These are phyloP conservation scores for Aspergillus pseudoviridinutans DNA, from an alignment of 2,329 filamentous ascomycete genomes.

Conservation along the genomic window DNA sequence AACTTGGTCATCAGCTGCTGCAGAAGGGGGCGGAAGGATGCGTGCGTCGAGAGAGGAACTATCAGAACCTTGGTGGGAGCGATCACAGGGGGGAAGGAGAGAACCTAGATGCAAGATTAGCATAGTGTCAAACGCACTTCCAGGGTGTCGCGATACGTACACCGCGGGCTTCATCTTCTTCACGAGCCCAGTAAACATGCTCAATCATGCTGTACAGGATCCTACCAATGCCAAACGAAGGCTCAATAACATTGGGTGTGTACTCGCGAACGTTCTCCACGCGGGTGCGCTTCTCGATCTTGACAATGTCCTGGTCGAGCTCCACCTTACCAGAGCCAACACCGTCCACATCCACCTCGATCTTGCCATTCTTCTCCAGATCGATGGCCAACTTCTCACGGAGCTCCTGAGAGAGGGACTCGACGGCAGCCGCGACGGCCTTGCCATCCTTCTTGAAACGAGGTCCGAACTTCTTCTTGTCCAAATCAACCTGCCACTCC, in stretches of 20 bases:
- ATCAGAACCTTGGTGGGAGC: slow-evolving; percentile 96
- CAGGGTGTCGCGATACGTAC: slow-evolving; percentile 54
- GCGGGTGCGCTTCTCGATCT: slow-evolving; percentile 77
- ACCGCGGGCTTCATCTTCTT: slow-evolving; percentile 76
- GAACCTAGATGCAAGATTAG: slow-evolving; percentile 46
- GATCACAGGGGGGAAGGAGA: slow-evolving; percentile 71
- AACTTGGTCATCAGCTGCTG: slow-evolving; percentile 70
- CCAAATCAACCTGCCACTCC: slow-evolving; percentile 81
- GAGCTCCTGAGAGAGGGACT: slow-evolving; percentile 72
- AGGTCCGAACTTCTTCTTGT: slow-evolving; percentile 95
- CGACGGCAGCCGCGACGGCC: slow-evolving; percentile 73
- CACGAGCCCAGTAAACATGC: slow-evolving; percentile 91
- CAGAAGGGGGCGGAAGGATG: slow-evolving; percentile 74
- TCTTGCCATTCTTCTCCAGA: slow-evolving; percentile 68
- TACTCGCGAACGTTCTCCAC: slow-evolving; percentile 84
- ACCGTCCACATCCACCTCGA: slow-evolving; percentile 68
- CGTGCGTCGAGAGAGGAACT: slow-evolving; percentile 78
- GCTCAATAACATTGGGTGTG: slow-evolving; percentile 94
- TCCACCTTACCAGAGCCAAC: slow-evolving; percentile 70
- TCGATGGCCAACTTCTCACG: slow-evolving; percentile 74
- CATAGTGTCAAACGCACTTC: slow-evolving; percentile 4
- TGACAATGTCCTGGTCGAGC: slow-evolving; percentile 72
- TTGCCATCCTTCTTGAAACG: slow-evolving; percentile 93
- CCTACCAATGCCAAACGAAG: slow-evolving; percentile 93
- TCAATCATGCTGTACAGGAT: slow-evolving; percentile 92